A percentile compares a stretch with the other conserved stretches of the same genome.
These are phyloP conservation scores for Mycena galericulata DNA, from an alignment of 768 basidiomycete species.

Conservation along the genomic window DNA sequence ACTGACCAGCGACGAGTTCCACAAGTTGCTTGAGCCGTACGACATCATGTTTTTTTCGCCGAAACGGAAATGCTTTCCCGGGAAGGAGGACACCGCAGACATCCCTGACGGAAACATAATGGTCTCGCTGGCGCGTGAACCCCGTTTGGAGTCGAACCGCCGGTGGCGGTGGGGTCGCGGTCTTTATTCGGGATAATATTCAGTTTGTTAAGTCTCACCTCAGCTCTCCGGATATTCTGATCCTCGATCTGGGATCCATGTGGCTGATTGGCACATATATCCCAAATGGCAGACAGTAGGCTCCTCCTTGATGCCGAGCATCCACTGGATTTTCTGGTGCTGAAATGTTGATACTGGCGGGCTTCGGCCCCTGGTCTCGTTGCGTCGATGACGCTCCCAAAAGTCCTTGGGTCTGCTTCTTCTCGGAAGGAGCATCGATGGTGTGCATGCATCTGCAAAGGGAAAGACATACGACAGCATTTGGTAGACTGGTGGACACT, in stretches of 20 bases:
- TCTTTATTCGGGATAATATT: constrained; percentile 14
- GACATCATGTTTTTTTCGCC: constrained; percentile 20
- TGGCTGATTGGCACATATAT: constrained; percentile 19
- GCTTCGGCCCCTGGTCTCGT: too few species aligned
- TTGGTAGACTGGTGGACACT: too few species aligned
- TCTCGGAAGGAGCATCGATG: too few species aligned
- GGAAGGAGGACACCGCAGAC: neutral
- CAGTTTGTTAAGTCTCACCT: neutral
- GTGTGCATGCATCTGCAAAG: too few species aligned
- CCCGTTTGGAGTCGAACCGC: neutral
- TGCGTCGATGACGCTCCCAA: too few species aligned
- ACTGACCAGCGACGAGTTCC: too few species aligned
- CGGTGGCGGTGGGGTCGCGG: constrained; percentile 5
- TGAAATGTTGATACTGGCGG: too few species aligned
- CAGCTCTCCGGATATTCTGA: constrained; percentile 10
- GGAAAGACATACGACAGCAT: too few species aligned
- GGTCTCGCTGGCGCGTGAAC: neutral
- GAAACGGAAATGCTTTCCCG: constrained; percentile 12
- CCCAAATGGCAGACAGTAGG: too few species aligned
- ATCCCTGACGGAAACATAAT: neutral
- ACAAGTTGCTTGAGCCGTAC: neutral
- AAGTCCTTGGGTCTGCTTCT: too few species aligned
- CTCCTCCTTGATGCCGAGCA: too few species aligned
- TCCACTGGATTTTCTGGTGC: too few species aligned
- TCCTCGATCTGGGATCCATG: constrained; percentile 11